Evolutionary conservation across 177 flowering plant genomes (phyloP), one percentile per base, ranked within the genome.

Genomic region (Tripterygium wilfordii): DNA sequence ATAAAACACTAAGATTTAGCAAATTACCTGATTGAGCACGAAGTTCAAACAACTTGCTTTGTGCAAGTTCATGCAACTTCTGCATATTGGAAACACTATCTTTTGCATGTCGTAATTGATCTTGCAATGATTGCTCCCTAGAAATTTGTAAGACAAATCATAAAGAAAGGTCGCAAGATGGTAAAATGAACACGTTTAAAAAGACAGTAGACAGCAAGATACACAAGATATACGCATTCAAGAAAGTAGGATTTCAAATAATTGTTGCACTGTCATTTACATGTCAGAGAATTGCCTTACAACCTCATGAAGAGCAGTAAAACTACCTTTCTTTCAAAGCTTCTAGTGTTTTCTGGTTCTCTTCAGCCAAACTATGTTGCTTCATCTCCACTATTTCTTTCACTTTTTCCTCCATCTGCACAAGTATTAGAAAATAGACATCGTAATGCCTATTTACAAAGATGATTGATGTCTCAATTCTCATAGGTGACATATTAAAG

Each of bases 331-430:
- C 99, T 74, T 89, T 84, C 46, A 92, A 61, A 50, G 74, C 86
- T 48, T 92, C 99, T 18, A 92, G 53, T 21, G 89, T 82, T 66
- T 92, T 92, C 67, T 92, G 99, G 58, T 89, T 92, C 66, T 92
- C 99, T 63, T 92, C 99, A 23, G 97, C 97, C 70, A 92, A 76
- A 74, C 85, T 85, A 23, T 96, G 87, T 54, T 92, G 96, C 71
- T 87, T 92, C 25, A 89, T 84, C 60, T 92, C 99, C 71, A 92
- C 99, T 53, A 79, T 74, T 70, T 92, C 99, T 68, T 85, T 92
- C 44, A 92, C 88, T 69, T 92, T 92, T 49, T 92, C 99, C 63
- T 92, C 99, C 95, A 86, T 92, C 99, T 92, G 61, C 42, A 43
- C 32, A 24, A 45, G 63, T 22, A 51, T 26, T 10, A 44, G 29